Evolutionary conservation across 371 early-diverging fungal species (phyloP).

Genomic region (Apophysomyces trapeziformis): DNA sequence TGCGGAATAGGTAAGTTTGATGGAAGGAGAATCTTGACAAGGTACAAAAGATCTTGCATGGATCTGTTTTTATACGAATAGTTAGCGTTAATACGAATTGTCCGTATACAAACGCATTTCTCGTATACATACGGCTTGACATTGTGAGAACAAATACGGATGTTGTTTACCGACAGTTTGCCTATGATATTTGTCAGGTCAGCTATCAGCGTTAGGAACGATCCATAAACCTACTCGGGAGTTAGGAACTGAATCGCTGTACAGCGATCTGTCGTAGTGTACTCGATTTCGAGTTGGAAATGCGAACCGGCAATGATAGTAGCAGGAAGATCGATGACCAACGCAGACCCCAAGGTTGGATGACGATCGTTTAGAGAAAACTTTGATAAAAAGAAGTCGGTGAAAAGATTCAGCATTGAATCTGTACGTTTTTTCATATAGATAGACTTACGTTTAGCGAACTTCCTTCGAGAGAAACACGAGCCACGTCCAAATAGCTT

Average conservation of each 20-base stretch:
- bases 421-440: background rate
- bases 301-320: constrained; percentile 30
- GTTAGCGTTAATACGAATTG: too few relatives aligned
- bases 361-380: constrained; percentile 60
- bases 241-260: constrained; percentile 89
- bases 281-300: constrained; percentile 65
- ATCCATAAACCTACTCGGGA: constrained; percentile 59
- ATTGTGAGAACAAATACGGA: constrained; percentile 95
- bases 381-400: constrained; percentile 29
- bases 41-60: constrained; percentile 90
- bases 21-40: constrained; percentile 88
- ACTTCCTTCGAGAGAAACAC: constrained; percentile 44
- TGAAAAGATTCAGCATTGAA: background rate
- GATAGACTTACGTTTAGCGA: constrained; percentile 40
- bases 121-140: constrained; percentile 67
- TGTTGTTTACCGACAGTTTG: constrained; percentile 92
- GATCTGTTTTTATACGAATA: constrained; percentile 58
- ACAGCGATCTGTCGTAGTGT: constrained; percentile 79
- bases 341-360: constrained; percentile 72
- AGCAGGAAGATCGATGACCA: constrained; percentile 62
- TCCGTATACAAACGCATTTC: background rate
- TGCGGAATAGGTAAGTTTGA: constrained; percentile 88
- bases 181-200: constrained; percentile 23
- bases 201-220: background rate
- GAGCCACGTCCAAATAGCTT: constrained; percentile 57